Percentiles rank a stretch among this genome's conserved stretches.
Conservation (phyloP, 2,329 filamentous ascomycete genomes). For the Phialocephala sp. region DNA sequence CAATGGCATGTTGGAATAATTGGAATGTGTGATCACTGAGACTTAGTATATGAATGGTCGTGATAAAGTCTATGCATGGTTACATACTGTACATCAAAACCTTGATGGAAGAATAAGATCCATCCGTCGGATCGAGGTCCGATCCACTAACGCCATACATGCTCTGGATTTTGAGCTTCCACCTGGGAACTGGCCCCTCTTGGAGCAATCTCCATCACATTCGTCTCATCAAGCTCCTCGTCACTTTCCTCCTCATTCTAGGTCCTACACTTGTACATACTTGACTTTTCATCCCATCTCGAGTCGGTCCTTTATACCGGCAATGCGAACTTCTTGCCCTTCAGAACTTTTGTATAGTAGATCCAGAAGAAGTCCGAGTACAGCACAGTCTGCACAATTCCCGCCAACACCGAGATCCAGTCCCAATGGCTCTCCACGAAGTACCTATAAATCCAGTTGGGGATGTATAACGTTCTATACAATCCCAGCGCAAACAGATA, state of each 20-base stretch:
- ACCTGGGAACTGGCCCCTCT: constrained; percentile 13
- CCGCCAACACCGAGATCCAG: constrained; percentile 86
- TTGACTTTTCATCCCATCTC: not conserved
- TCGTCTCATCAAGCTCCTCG: constrained; percentile 1
- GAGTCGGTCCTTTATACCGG: constrained; percentile 64
- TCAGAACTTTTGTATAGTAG: constrained; percentile 95
- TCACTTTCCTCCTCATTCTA: not conserved
- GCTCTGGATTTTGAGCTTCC: constrained; percentile 26
- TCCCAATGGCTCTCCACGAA: constrained; percentile 81
- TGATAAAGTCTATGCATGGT: constrained; percentile 10
- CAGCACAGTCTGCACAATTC: constrained; percentile 89
- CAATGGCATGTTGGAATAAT: constrained; percentile 2
- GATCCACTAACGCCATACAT: constrained; percentile 39
- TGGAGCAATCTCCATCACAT: constrained; percentile 12
- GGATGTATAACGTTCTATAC: constrained; percentile 95
- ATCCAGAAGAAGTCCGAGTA: constrained; percentile 99
- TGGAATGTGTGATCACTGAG: not conserved
- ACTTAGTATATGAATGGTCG: not conserved
- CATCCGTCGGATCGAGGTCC: constrained; percentile 35
- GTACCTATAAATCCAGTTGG: constrained; percentile 97
- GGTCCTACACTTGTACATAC: not conserved
- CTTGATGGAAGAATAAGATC: constrained; percentile 15
- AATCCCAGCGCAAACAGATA: constrained; percentile 92
- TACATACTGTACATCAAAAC: constrained; percentile 35
- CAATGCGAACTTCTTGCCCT: constrained; percentile 87